phyloP scores from a whole-genome alignment of 306 rosid genomes.

The Inga oerstediana region DNA sequence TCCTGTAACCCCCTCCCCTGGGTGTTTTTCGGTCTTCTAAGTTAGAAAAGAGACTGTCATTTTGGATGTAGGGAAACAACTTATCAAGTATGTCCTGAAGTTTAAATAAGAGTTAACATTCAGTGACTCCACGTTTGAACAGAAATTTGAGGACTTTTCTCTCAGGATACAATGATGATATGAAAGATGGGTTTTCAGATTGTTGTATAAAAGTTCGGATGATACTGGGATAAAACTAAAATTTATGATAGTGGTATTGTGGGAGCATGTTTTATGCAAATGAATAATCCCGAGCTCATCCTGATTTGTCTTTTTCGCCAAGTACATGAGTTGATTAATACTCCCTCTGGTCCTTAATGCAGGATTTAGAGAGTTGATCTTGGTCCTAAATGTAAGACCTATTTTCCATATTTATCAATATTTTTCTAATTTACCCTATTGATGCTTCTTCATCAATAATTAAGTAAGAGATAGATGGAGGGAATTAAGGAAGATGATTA shows the following conservation, averaged over 20 bases:
- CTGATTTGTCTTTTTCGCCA: neutral
- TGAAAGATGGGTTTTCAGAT: neutral
- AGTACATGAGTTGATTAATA: slow-evolving; percentile 12
- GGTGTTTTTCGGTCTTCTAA: neutral
- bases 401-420: too few species aligned
- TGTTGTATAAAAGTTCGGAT: neutral
- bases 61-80: slow-evolving; percentile 9
- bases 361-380: too few species aligned
- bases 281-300: slow-evolving; percentile 4
- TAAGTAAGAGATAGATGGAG: too few species aligned
- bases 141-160: neutral
- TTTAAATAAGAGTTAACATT: neutral
- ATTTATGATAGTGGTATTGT: neutral
- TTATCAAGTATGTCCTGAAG: neutral
- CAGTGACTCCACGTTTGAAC: neutral
- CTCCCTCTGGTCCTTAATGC: too few species aligned
- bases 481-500: too few species aligned
- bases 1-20: neutral
- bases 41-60: neutral
- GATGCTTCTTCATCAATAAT: too few species aligned
- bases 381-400: too few species aligned
- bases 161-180: slow-evolving; percentile 4
- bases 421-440: too few species aligned
- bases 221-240: neutral
- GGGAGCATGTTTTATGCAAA: slow-evolving; percentile 5